Evolutionary conservation across 257 asterid genomes (phyloP), one percentile per base, ranked within the genome.

Genomic region (Mentha longifolia): DNA sequence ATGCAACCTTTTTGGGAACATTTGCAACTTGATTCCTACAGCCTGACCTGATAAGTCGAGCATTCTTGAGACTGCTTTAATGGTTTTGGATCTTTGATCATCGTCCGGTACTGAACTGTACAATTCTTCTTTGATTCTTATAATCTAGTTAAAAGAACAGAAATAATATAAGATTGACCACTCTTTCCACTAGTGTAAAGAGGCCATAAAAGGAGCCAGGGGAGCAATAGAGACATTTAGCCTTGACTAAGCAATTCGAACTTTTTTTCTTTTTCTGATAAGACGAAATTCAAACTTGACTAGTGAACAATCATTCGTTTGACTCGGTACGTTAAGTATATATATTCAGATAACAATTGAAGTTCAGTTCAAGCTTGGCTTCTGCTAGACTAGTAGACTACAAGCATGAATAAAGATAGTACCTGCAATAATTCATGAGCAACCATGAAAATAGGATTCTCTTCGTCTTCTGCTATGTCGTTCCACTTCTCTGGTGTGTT

Each of bases 351-450:
- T 51, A 51, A 17, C 46, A 9, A 8, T 17, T 17, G 13, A 50
- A 16, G 7, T 16, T 6, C 22, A n/a, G 25, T 9, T 50, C 25
- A n/a, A n/a, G 3, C 3, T 50, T 9, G 3, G 3, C 6, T 41
- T 41, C 46, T 41, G 3, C 46, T 1, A 7, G 46, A 7, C 46
- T 41, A 41, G 3, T 4, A 37, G 42, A n/a, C n/a, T n/a, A n/a
- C 3, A 37, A 37, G 9, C 42, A 37, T 37, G 9, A 4, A 37
- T 37, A 37, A 45, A 45, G 3, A 14, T 59, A 59, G 46, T n/a
- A 59, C 65, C 65, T 59, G 42, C 2, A 6, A 31, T 59, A 59
- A 28, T 59, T 59, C 65, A 59, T 59, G 42, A 59, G 22, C 46
- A 59, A 59, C 65, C 65, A 33, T 59, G 25, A 59, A 59, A 31